phyloP scores from a whole-genome alignment of 352 stramenopile species.

The Plasmopara viticola region DNA sequence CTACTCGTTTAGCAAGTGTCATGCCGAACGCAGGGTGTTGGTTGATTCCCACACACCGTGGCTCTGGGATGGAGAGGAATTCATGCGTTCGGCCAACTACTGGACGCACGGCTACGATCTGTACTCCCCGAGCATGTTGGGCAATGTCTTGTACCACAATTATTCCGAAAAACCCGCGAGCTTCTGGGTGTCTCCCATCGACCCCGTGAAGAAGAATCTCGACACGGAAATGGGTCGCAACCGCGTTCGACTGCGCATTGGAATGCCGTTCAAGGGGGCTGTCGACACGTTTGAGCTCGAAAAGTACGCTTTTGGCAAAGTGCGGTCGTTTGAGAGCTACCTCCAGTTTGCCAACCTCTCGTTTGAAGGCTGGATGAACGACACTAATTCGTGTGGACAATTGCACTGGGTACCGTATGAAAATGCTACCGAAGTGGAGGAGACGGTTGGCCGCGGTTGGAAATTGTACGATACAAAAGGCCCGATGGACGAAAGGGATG shows the following conservation, averaged over 20 bases:
- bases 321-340: constrained; percentile 42
- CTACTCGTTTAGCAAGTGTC: constrained; percentile 73
- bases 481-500: not conserved
- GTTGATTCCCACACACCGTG: constrained; percentile 67
- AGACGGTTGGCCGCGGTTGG: constrained; percentile 41
- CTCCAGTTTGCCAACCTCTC: constrained; percentile 46
- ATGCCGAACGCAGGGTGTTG: constrained; percentile 54
- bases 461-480: constrained; percentile 12
- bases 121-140: constrained; percentile 45
- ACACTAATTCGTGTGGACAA: constrained; percentile 46
- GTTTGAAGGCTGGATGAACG: constrained; percentile 38
- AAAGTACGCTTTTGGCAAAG: constrained; percentile 39
- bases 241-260: constrained; percentile 38
- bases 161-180: constrained; percentile 51
- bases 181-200: constrained; percentile 43
- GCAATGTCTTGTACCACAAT: constrained; percentile 59
- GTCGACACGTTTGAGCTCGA: constrained; percentile 48
- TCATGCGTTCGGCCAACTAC: constrained; percentile 44
- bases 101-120: constrained; percentile 62
- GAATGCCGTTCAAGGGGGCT: constrained; percentile 43
- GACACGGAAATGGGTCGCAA: constrained; percentile 47
- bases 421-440: constrained; percentile 34
- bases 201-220: constrained; percentile 23
- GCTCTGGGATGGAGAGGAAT: constrained; percentile 61
- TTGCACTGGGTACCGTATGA: constrained; percentile 55